These are phyloP conservation scores for Lentinula lateritia DNA, from an alignment of 768 basidiomycete species.

Conservation along the genomic window DNA sequence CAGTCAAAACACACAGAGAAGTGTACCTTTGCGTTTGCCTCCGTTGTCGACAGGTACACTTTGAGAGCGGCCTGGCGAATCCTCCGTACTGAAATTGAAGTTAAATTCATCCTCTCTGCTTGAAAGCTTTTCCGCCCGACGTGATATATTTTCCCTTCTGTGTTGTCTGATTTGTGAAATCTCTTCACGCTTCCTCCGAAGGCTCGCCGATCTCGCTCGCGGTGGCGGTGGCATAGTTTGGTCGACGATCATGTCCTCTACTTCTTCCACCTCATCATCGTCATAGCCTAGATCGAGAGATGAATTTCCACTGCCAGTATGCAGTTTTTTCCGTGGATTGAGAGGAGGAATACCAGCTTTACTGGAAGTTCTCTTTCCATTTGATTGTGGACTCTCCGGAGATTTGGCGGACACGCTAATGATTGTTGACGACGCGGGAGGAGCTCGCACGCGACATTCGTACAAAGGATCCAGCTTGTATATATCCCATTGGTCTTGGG, in stretches of 20 bases:
- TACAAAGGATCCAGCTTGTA: constrained; percentile 79
- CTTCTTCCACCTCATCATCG: constrained; percentile 29
- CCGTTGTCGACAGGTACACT: constrained; percentile 16
- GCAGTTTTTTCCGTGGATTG: constrained; percentile 10
- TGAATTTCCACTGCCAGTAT: constrained; percentile 4
- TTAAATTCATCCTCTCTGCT: constrained; percentile 6
- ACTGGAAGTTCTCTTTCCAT: neutral
- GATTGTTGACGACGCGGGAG: constrained; percentile 32
- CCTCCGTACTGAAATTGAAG: constrained; percentile 16
- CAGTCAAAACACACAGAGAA: neutral
- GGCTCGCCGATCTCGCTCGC: constrained; percentile 15
- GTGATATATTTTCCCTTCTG: constrained; percentile 24
- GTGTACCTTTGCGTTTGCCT: constrained; percentile 46
- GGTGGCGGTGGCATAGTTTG: constrained; percentile 19
- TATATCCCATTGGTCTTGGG: constrained; percentile 82
- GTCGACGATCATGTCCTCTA: constrained; percentile 46
- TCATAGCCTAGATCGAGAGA: neutral
- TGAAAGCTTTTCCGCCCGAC: constrained; percentile 19
- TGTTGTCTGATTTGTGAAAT: constrained; percentile 27
- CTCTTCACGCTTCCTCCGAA: constrained; percentile 24
- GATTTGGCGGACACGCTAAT: constrained; percentile 12
- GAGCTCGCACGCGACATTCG: constrained; percentile 50
- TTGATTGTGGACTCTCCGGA: neutral
- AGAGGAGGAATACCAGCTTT: constrained; percentile 3
- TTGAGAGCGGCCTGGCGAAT: constrained; percentile 10